Conservation (phyloP, 495 filamentous ascomycete species). For the Hypoxylon crocopeplum region DNA sequence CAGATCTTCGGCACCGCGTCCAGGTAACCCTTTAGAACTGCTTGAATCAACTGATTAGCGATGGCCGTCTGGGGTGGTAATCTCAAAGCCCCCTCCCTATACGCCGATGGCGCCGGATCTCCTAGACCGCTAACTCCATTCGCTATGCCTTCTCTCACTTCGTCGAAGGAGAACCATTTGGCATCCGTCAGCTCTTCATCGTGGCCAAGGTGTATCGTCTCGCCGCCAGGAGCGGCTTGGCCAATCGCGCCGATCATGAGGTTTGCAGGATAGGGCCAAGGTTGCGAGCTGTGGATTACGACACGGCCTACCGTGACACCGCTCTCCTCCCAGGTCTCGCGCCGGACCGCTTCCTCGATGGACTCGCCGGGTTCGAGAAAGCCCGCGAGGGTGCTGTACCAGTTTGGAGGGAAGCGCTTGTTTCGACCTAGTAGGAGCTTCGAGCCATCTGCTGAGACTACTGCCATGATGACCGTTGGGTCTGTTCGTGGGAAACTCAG, state of each 20-base stretch:
- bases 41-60: slow-evolving; percentile 72
- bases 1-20: slow-evolving; percentile 48
- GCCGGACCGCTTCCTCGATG: slow-evolving; percentile 91
- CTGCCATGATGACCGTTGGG: slow-evolving; percentile 93
- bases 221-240: slow-evolving; percentile 79
- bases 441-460: slow-evolving; percentile 75
- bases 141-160: slow-evolving; percentile 68
- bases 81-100: slow-evolving; percentile 74
- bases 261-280: slow-evolving; percentile 71
- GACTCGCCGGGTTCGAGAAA: slow-evolving; percentile 96
- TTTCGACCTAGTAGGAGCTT: slow-evolving; percentile 84
- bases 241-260: slow-evolving; percentile 95
- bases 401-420: slow-evolving; percentile 80
- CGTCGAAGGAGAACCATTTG: slow-evolving; percentile 79
- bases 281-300: slow-evolving; percentile 90
- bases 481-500: slow-evolving; percentile 92
- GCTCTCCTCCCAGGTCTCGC: slow-evolving; percentile 96
- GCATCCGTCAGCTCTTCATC: slow-evolving; percentile 92
- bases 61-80: slow-evolving; percentile 80
- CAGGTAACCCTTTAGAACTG: slow-evolving; percentile 53
- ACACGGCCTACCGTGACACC: slow-evolving; percentile 87
- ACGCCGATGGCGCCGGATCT: slow-evolving; percentile 64
- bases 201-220: slow-evolving; percentile 81
- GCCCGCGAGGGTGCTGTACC: slow-evolving; percentile 90
- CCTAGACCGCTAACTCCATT: slow-evolving; percentile 70